Base-by-base conservation (phyloP, 2,329 filamentous ascomycete genomes). In the Verticillium isaacii region DNA sequence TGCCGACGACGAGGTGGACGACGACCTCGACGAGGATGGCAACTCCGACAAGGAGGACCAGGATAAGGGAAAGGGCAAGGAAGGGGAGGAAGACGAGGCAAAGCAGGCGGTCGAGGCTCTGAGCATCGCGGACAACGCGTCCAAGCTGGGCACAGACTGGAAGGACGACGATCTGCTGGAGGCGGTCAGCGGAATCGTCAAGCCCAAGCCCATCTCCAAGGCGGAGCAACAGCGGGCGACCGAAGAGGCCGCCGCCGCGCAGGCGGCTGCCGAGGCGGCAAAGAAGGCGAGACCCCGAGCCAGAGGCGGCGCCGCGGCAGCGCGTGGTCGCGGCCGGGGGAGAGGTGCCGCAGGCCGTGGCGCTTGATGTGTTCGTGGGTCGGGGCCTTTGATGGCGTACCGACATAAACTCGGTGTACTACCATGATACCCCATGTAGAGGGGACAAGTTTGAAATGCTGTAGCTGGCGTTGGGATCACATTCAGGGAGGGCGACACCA, bases 101-200 rank as follows among this genome's bases (percentile, higher is more conserved):
- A 62, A 52, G 61, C 58, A 32, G 39, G 65, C 61, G 1, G 64
- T 57, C 2, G 66, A 66, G 5, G 62, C 39, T 2, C 62, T 52
- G 14, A 57, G 37, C 4, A 62, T 63, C 14, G 73, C 75, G 14
- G 73, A 75, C 3, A 67, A 69, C 11, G 78, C 82, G 15, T 69
- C 77, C 1, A 68, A 66, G 41, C 72, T 82, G 54, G 71, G 68
- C 56, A 74, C 75, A 0, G 73, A 71, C 32, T 83, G 80, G 80
- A 74, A 71, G 5, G 78, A 80, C 36, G 72, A 75, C 39, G 73
- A 80, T 63, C 70, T 82, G 54, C 71, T 82, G 60, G 74, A 79
- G 68, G 78, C 79, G 11, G 75, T 82, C 17, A 80, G 78, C 62
- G 79, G 78, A 5, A 78, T 81, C 57, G 70, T 71, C 65, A 75